Evolutionary conservation across 2,329 filamentous ascomycete genomes (phyloP), one percentile per base, ranked within the genome.

Genomic region (Exophiala spinifera): DNA sequence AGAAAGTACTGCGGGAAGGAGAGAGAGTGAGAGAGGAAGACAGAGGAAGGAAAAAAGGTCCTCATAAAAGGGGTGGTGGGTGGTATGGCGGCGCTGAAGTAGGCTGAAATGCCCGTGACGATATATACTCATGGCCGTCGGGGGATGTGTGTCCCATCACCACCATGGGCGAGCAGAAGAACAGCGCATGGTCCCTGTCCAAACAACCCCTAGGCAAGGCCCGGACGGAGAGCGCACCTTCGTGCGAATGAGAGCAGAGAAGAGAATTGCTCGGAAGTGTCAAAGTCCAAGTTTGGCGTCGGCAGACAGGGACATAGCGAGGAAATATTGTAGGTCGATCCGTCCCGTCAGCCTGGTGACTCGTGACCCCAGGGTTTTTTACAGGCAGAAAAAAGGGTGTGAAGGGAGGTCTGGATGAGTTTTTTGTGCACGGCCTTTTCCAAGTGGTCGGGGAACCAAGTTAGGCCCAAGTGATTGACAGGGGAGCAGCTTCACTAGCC

Each of bases 401-500:
- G 28, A 28, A 23, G 23, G 28, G 42, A 21, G 42, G 14, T 7
- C 14, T 21, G 42, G 42, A n/a, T 23, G 21, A 44, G n/a, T 44
- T 44, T 23, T 25, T 39, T 39, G 17, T 39, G 14, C 14, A 15
- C 11, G 14, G 36, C 14, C 28, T 11, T 39, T 15, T 39, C 36
- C 36, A 20, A 44, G 42, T 44, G 42, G 42, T 44, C 42, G 42
- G 42, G 42, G 42, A 44, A 44, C 42, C 21, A 25, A 21, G n/a
- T 2, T n/a, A 25, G 42, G 19, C 20, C 8, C 7, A 23, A 15
- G 20, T 44, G 42, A 44, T 44, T 21, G 20, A 15, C 42, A 44
- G 42, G 42, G 42, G 42, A 25, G 14, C 42, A 25, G n/a, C n/a
- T n/a, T n/a, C n/a, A n/a, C n/a, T n/a, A n/a, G 23, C 42, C 42